phyloP scores from a whole-genome alignment of 208 protist genomes.

The Leishmania amazonensis region DNA sequence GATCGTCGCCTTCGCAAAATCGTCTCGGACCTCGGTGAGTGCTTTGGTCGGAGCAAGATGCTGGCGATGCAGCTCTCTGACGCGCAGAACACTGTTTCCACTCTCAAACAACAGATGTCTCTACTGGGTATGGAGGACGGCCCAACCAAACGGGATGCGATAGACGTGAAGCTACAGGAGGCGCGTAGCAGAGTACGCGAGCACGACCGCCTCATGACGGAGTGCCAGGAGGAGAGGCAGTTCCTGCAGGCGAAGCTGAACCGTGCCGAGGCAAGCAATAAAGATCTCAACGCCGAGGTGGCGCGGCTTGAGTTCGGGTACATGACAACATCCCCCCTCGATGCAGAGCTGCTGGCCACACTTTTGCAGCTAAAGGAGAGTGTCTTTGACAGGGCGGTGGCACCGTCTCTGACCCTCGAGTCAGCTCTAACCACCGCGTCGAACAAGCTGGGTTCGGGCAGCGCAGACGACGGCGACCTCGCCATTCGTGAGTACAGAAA shows the following conservation, averaged over 20 bases:
- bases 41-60: slow-evolving; percentile 40
- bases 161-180: slow-evolving; percentile 53
- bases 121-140: slow-evolving; percentile 36
- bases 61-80: slow-evolving; percentile 63
- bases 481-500: slow-evolving; percentile 80
- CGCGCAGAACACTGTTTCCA: slow-evolving; percentile 41
- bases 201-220: slow-evolving; percentile 49
- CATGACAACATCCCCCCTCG: slow-evolving; percentile 37
- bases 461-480: slow-evolving; percentile 39
- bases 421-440: slow-evolving; percentile 10
- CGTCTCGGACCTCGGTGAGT: slow-evolving; percentile 44
- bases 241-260: slow-evolving; percentile 58
- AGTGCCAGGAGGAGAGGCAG: slow-evolving; percentile 67
- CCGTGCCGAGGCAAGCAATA: slow-evolving; percentile 60
- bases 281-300: slow-evolving; percentile 70
- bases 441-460: slow-evolving; percentile 7
- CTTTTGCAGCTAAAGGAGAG: slow-evolving; percentile 77
- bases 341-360: slow-evolving; percentile 50
- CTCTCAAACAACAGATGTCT: slow-evolving; percentile 67
- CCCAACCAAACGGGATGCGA: slow-evolving; percentile 38
- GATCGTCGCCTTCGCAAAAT: slow-evolving; percentile 56
- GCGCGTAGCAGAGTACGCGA: slow-evolving; percentile 55
- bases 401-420: slow-evolving; percentile 57
- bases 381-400: slow-evolving; percentile 70
- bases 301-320: slow-evolving; percentile 63